Base-by-base conservation (phyloP, 805 yeast genomes). In the Wickerhamiella shivajii region DNA sequence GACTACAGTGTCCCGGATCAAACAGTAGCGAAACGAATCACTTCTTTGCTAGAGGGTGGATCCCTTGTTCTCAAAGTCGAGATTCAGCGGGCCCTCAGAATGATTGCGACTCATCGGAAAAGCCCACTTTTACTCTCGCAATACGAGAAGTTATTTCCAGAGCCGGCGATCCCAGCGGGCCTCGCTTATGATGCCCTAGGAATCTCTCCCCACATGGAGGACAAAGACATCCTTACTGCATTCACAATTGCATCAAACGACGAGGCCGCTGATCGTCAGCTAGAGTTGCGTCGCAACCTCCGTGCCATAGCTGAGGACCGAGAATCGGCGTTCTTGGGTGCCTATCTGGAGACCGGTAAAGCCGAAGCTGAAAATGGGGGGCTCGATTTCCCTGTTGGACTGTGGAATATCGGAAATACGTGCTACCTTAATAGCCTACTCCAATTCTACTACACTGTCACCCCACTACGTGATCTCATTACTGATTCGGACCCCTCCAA, bases 341-440 rank as follows among this genome's bases (percentile, higher is more conserved):
- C 71, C 9, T 83, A 64, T 44, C 55, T 83, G 20, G 60, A 59
- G 24, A 63, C 71, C 0, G 93, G 93, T 18, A 28, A 22, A 0
- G 74, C 84, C 0, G 67, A 32, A 3, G 37, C 29, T 7, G 34
- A 39, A 7, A 39, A 38, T 15, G 34, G 35, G 13, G 27, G 29
- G 2, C 29, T 18, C 7, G 36, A 37, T 4, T 29, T 87, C 70
- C 98, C 98, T 0, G 80, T 83, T 3, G 98, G 98, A 0, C 63
- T 90, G 49, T 80, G 77, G 54, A 90, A 90, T 51, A 85, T 84
- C 41, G 98, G 98, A 16, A 90, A 90, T 51, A 87, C 98, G 0
- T 90, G 98, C 55, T 85, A 85, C 45, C 61, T 90, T 53, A 87
- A 90, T 52, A 87, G 97, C 0, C 61, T 90, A 31, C 58, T 87